Percentiles rank a stretch among this genome's conserved stretches.
phyloP scores from a whole-genome alignment of 2,329 filamentous ascomycete species.

The Cryphonectria naterciae region DNA sequence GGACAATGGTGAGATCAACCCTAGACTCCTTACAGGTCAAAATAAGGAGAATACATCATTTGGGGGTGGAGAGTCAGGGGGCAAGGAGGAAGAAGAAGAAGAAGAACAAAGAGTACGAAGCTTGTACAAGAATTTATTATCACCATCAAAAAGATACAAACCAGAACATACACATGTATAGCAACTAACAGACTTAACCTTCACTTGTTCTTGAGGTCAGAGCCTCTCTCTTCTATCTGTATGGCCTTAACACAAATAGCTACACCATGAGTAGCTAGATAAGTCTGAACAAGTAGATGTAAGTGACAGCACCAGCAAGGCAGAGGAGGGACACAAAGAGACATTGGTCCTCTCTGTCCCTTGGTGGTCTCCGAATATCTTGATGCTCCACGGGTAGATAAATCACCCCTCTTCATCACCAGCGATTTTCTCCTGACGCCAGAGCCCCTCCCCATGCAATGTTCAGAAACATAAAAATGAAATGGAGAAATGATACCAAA shows the following conservation, averaged over 20 bases:
- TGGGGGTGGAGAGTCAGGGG: too few relatives aligned
- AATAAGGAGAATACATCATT: background rate
- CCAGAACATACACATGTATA: background rate
- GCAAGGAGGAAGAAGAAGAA: too few relatives aligned
- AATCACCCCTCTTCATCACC: background rate
- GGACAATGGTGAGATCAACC: background rate
- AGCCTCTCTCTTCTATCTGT: conserved; percentile 24
- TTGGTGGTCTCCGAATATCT: conserved; percentile 13
- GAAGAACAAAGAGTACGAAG: too few relatives aligned
- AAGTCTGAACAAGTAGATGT: conserved; percentile 23
- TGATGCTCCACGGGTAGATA: background rate
- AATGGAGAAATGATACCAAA: conserved; percentile 12
- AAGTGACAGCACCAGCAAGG: background rate
- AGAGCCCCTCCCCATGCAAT: conserved; percentile 23
- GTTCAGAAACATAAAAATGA: background rate
- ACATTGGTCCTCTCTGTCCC: background rate
- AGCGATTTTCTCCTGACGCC: conserved; percentile 22
- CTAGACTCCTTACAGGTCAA: conserved; percentile 1
- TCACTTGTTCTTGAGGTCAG: conserved; percentile 17
- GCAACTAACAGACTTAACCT: background rate
- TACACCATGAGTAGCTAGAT: conserved; percentile 8
- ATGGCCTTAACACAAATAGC: conserved; percentile 18
- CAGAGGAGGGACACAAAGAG: background rate
- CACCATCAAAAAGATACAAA: background rate
- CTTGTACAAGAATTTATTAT: too few relatives aligned